A percentile compares a stretch with the other conserved stretches of the same genome.
These are phyloP conservation scores for Royoungia palumana DNA, from an alignment of 768 basidiomycete genomes.

Conservation along the genomic window DNA sequence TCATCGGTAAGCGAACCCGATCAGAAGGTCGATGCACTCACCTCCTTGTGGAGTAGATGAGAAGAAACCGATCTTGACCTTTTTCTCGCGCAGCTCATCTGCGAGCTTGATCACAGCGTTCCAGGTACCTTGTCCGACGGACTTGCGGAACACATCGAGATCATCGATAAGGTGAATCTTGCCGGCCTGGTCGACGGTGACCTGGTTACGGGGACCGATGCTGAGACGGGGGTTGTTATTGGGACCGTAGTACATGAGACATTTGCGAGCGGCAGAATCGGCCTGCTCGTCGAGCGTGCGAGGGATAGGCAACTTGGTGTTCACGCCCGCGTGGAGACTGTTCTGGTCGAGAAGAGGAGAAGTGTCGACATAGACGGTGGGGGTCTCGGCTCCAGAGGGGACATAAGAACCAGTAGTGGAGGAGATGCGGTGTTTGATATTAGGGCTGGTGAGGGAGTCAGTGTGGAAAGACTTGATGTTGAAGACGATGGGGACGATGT, in stretches of 20 bases:
- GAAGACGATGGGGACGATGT: slow-evolving; percentile 82
- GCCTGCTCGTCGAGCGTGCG: slow-evolving; percentile 83
- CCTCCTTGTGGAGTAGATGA: slow-evolving; percentile 94
- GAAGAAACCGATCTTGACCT: slow-evolving; percentile 90
- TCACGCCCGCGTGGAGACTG: slow-evolving; percentile 43
- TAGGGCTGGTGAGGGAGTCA: slow-evolving; percentile 73
- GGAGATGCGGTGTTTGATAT: slow-evolving; percentile 78
- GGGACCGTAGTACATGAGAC: slow-evolving; percentile 79
- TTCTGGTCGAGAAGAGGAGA: slow-evolving; percentile 42
- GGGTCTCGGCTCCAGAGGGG: slow-evolving; percentile 73
- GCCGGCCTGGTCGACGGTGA: slow-evolving; percentile 82
- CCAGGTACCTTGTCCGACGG: slow-evolving; percentile 75
- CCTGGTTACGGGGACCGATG: slow-evolving; percentile 83
- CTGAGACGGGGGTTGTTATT: slow-evolving; percentile 78
- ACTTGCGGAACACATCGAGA: slow-evolving; percentile 70
- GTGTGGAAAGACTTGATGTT: slow-evolving; percentile 83
- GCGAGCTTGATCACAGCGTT: slow-evolving; percentile 78
- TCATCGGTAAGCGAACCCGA: slow-evolving; percentile 11
- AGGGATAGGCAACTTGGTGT: slow-evolving; percentile 63
- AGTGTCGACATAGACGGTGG: slow-evolving; percentile 63
- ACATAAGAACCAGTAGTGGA: slow-evolving; percentile 78
- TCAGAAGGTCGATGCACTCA: slow-evolving; percentile 36
- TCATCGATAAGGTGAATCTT: slow-evolving; percentile 86
- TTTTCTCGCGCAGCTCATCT: slow-evolving; percentile 80
- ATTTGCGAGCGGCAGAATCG: slow-evolving; percentile 83